Conservation (phyloP, 208 protist species). For the Wallacemonas collosoma region DNA sequence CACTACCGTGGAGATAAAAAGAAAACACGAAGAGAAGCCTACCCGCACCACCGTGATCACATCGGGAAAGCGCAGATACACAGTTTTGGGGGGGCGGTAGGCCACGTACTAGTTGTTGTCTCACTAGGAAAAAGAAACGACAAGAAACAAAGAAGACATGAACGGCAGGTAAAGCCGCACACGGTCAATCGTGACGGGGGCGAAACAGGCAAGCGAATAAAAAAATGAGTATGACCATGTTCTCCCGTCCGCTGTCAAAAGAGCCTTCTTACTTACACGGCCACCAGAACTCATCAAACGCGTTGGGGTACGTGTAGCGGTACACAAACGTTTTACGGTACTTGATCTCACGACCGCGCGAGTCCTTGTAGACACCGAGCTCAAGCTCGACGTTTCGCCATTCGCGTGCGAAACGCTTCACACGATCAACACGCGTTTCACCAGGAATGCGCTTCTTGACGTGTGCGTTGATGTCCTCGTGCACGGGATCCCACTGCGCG, state of each 20-base stretch:
- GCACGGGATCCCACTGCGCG: conserved; percentile 82
- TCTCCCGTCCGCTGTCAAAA: too few species aligned
- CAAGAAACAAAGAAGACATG: neutral
- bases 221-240: too few species aligned
- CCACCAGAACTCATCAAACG: conserved; percentile 93
- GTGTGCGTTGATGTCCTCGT: conserved; percentile 92
- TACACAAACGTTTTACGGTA: conserved; percentile 92
- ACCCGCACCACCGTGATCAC: too few species aligned
- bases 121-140: neutral
- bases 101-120: neutral
- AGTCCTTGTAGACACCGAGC: conserved; percentile 88
- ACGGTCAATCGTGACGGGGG: too few species aligned
- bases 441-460: conserved; percentile 91
- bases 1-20: too few species aligned
- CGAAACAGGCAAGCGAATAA: too few species aligned
- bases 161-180: neutral
- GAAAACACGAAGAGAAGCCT: neutral
- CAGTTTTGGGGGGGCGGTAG: too few species aligned
- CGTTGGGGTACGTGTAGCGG: conserved; percentile 91
- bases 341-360: conserved; percentile 86
- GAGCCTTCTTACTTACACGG: conserved; percentile 65
- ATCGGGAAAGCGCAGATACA: too few species aligned
- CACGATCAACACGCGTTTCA: conserved; percentile 87
- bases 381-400: conserved; percentile 92
- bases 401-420: conserved; percentile 86